Evolutionary conservation across 345 rosid genomes (phyloP), one percentile per base, ranked within the genome.

Genomic region (Conringia planisiliqua): DNA sequence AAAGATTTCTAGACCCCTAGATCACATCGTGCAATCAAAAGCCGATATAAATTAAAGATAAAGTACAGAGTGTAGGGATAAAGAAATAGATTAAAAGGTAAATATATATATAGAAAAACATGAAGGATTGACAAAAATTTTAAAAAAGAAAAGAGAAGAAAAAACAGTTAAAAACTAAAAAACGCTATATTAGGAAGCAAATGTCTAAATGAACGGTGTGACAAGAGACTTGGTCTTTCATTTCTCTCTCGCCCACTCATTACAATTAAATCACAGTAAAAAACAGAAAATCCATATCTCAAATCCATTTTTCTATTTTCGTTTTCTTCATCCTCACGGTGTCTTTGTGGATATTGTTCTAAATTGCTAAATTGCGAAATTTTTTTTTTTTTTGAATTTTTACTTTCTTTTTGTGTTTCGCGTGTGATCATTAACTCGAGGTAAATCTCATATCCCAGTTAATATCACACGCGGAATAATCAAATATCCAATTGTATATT

Each of bases 381-480:
- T 26, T 38, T 59, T 22, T 43, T 51, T 7, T 11, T 29, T 50
- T 68, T 20, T 57, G 30, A 16, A 10, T 59, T 29, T 27, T 68
- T 29, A 42, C 13, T 60, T 48, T 7, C 3, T 40, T 17, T 3
- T 36, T 68, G 12, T 33, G 11, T 75, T 69, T 76, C 74, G 70
- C 75, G 74, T 68, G 79, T 76, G 79, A 76, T 76, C 39, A 76
- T 76, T 69, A 76, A 69, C 79, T 76, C 50, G 30, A 60, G 29
- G 54, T 57, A 47, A 47, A 36, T 74, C 20, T 8, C 29, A 3
- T 40, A n/a, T 62, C 39, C 12, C 1, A 12, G 79, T 76, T 76
- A 69, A 55, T 76, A 69, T 68, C 74, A 69, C 79, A 76, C 75
- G 74, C 70, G 74, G 32, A 76, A 69, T 52, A 14, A 20, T 17